Base-by-base conservation (phyloP, 2,329 filamentous ascomycete genomes). In the Aspergillus luchuensis region DNA sequence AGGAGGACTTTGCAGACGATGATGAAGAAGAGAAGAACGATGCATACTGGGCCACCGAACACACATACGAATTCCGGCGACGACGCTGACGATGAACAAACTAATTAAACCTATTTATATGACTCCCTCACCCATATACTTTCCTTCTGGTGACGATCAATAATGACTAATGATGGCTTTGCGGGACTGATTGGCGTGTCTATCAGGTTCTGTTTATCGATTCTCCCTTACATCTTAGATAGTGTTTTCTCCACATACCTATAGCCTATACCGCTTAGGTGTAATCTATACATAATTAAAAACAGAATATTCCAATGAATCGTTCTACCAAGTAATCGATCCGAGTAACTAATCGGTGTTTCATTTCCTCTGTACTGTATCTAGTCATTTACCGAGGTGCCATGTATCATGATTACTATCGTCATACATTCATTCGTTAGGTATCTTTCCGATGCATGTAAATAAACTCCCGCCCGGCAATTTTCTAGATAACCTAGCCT, bases 11-110 rank as follows among this genome's bases (percentile, higher is more conserved):
- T 7, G 8, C 2, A 19, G 36, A 36, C 33, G 33, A 43, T 5
- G 19, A 39, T 30, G 30, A 33, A 17, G 47, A 28, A 15, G 47
- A n/a, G 15, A 8, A 17, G 23, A 15, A 50, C 7, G 19, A 21
- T 11, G 15, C 25, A 15, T 23, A 13, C 38, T 65, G 19, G 62
- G 41, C 19, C 52, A 61, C 45, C 48, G 57, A 58, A 33, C 39
- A 56, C 28, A 47, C 39, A 13, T 30, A 23, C 21, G 53, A 56
- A n/a, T 47, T 56, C 41, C 53, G 53, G 28, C 53, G 53, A 10
- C n/a, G 3, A 7, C 17, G 50, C n/a, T 33, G 50, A 8, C 17
- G 11, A 25, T 5, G 10, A 8, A 13, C 25, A 8, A 53, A 33
- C 50, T n/a, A 51, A 25, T 25, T 25, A 41, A 15, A 13, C 30